Evolutionary conservation across 768 basidiomycete genomes (phyloP).

Genomic region (Suillus americanus): DNA sequence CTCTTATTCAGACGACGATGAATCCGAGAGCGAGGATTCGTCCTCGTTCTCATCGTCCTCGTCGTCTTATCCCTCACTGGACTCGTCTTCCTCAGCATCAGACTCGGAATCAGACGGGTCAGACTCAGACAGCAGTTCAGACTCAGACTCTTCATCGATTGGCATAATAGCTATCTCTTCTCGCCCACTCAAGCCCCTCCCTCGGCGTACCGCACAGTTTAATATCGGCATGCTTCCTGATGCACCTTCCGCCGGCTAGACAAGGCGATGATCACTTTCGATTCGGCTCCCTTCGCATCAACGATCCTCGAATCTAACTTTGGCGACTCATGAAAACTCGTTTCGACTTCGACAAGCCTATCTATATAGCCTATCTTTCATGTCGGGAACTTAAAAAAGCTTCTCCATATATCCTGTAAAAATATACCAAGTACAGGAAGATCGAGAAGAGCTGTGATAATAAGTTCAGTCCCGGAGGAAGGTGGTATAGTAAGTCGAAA

Average conservation of each 20-base stretch:
- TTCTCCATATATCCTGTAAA: neutral
- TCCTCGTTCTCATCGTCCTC: neutral
- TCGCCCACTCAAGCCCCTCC: constrained; percentile 48
- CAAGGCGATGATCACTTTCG: neutral
- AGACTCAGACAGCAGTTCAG: constrained; percentile 17
- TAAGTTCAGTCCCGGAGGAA: neutral
- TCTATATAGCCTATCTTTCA: neutral
- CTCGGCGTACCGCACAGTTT: constrained; percentile 33
- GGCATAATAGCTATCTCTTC: constrained; percentile 43
- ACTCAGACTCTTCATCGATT: constrained; percentile 14
- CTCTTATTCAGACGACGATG: constrained; percentile 6
- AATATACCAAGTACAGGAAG: neutral
- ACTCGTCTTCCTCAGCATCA: constrained; percentile 9
- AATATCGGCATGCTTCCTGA: constrained; percentile 31
- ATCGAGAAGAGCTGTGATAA: neutral
- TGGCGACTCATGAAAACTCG: neutral
- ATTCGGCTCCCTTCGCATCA: neutral
- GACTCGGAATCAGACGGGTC: neutral
- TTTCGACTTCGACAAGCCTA: neutral
- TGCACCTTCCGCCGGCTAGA: neutral
- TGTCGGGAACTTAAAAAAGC: neutral
- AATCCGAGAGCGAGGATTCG: constrained; percentile 4
- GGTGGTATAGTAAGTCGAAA: neutral
- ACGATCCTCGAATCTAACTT: neutral
- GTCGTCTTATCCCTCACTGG: neutral